Evolutionary conservation across 2,329 filamentous ascomycete genomes (phyloP), one percentile per base, ranked within the genome.

Genomic region (Arachnomyces sp.): DNA sequence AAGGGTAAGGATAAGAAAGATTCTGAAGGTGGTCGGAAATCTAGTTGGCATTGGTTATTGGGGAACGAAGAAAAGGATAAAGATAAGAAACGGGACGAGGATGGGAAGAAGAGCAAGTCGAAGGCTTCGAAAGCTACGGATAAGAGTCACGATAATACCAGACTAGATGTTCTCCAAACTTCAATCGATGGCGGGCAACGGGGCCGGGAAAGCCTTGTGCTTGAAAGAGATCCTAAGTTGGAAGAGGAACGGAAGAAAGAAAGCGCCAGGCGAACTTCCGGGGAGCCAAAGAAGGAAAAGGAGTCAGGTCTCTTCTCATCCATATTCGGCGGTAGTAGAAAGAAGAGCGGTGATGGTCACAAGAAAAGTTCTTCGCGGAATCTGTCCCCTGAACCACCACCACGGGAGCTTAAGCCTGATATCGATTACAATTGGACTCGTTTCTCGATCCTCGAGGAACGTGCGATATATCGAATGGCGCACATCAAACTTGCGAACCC

Each of bases 401-500:
- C 79, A 47, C 80, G 82, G 37, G 73, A 81, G 28, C 68, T 94
- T 40, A 82, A 80, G 49, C 83, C 92, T 3, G 90, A 96, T 56
- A 75, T 95, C 47, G 90, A 96, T 62, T 98, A 94, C 64, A 85
- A 88, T 52, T 98, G 92, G 85, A 92, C 88, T 1, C 76, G 92
- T 32, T 98, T 96, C 56, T 88, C 88, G 9, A 90, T 98, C 39
- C 71, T 95, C 40, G 90, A 96, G 63, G 92, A 98, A 67, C 77
- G 92, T 43, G 92, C 92, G 14, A 98, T 98, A 44, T 98, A 98
- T 64, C 80, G 92, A 45, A 94, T 98, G 86, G 92, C 92, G 13
- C 92, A 98, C 60, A 93, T 96, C 66, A 98, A 98, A 64, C 77
- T 98, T 45, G 92, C 92, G n/a, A 96, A 98, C 58, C 92, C 92